Base-by-base conservation (phyloP, 2,329 filamentous ascomycete species). In the Corinectria fuckeliana region DNA sequence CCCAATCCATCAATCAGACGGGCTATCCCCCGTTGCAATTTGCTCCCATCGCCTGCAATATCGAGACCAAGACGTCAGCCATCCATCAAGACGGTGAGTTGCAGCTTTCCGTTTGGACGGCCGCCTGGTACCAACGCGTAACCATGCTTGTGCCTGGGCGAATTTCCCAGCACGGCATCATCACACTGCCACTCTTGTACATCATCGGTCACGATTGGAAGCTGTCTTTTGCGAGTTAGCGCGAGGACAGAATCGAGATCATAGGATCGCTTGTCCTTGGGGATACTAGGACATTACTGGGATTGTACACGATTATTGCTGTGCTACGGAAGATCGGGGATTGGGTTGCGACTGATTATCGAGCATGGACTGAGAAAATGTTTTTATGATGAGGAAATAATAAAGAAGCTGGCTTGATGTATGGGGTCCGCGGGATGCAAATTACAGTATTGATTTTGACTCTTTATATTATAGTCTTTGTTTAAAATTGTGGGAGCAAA, bases 21-120 rank as follows among this genome's bases (percentile, higher is more conserved):
- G n/a, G 34, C 21, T 51, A 51, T 30, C 49, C 49, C 34, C 49
- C 49, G 11, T 41, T 51, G n/a, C 49, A 51, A 28, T 51, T 51
- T n/a, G 23, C 49, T 30, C 49, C 49, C 4, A 51, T 51, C 14
- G 49, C 49, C 7, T 51, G 49, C 23, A 51, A 51, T 14, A 51
- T 51, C n/a, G 49, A 51, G 25, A 51, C 34, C 14, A n/a, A n/a
- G n/a, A n/a, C n/a, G n/a, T n/a, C n/a, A n/a, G n/a, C n/a, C n/a
- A n/a, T n/a, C n/a, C n/a, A n/a, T n/a, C n/a, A n/a, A n/a, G n/a
- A n/a, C n/a, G n/a, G n/a, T n/a, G n/a, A n/a, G n/a, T n/a, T n/a
- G n/a, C n/a, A n/a, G n/a, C n/a, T n/a, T n/a, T n/a, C n/a, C n/a
- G n/a, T n/a, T n/a, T n/a, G n/a, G n/a, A n/a, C n/a, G n/a, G n/a